Percentiles rank a stretch among this genome's conserved stretches.
These are phyloP conservation scores for Cetraspora pellucida DNA, from an alignment of 192 early-diverging fungal genomes.

Conservation along the genomic window DNA sequence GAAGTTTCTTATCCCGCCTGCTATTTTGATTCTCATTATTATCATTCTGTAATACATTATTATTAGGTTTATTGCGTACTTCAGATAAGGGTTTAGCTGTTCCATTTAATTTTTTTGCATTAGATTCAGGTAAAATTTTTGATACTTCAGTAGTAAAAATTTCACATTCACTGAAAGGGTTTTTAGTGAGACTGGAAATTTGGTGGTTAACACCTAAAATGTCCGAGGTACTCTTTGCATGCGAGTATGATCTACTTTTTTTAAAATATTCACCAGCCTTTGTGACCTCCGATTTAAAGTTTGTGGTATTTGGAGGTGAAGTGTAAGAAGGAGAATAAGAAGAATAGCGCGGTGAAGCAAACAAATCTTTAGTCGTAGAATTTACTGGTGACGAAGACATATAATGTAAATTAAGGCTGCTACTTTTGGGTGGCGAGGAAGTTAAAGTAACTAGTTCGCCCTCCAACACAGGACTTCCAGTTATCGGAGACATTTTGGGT, in stretches of 20 bases:
- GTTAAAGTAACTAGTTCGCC: not conserved
- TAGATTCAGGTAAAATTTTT: not conserved
- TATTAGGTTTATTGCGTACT: not conserved
- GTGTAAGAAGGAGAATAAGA: too few species aligned
- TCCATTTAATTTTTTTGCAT: not conserved
- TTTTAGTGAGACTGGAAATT: not conserved
- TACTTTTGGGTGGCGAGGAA: not conserved
- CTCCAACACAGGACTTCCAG: not conserved
- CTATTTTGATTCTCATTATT: constrained; percentile 22
- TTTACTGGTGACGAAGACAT: not conserved
- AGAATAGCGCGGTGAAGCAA: too few species aligned
- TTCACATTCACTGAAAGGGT: constrained; percentile 26
- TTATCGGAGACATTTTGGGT: constrained; percentile 11
- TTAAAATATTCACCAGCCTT: too few species aligned
- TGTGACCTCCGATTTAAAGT: too few species aligned
- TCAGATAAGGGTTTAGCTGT: not conserved
- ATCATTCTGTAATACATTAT: not conserved
- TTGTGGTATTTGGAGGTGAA: too few species aligned
- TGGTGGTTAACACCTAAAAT: too few species aligned
- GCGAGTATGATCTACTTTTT: too few species aligned
- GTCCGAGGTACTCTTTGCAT: too few species aligned
- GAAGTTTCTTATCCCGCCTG: constrained; percentile 36
- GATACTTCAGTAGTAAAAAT: constrained; percentile 6
- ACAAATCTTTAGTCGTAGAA: too few species aligned
- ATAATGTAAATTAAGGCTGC: not conserved